phyloP scores from a whole-genome alignment of 1,284 basidiomycete genomes.

The Pseudozyma pruni region DNA sequence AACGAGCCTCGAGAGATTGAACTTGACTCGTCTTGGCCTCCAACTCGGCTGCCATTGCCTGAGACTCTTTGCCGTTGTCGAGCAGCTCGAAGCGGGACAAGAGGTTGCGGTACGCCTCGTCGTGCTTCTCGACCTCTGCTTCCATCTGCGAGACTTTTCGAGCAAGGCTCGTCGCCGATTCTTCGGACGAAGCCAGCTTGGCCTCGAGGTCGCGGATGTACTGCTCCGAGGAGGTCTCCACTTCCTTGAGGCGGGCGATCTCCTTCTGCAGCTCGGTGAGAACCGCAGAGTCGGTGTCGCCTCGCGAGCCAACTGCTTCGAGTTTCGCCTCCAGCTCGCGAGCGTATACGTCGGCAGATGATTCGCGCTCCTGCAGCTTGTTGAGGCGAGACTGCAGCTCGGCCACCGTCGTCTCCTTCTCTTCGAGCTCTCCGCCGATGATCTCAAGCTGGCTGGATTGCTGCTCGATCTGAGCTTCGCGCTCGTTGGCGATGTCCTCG shows the following conservation, averaged over 20 bases:
- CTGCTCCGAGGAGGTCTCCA: constrained; percentile 77
- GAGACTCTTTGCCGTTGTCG: constrained; percentile 70
- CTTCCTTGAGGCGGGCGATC: constrained; percentile 79
- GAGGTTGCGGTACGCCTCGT: constrained; percentile 76
- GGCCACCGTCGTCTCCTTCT: constrained; percentile 81
- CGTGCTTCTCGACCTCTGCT: constrained; percentile 77
- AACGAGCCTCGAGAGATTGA: constrained; percentile 76
- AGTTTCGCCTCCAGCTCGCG: constrained; percentile 90
- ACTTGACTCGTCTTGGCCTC: constrained; percentile 82
- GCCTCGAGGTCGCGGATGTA: constrained; percentile 92
- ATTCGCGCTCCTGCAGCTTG: constrained; percentile 87
- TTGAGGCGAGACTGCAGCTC: constrained; percentile 82
- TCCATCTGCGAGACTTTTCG: constrained; percentile 82
- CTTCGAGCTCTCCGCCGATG: constrained; percentile 76
- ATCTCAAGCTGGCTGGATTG: constrained; percentile 69
- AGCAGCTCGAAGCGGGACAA: constrained; percentile 77
- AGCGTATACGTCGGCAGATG: constrained; percentile 91
- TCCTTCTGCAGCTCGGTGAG: constrained; percentile 85
- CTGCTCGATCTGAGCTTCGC: constrained; percentile 79
- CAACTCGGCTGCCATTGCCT: constrained; percentile 74
- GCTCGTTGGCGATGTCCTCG: constrained; percentile 90
- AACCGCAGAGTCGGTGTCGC: constrained; percentile 78
- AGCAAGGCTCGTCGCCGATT: constrained; percentile 77
- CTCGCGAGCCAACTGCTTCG: constrained; percentile 81
- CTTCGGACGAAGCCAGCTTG: constrained; percentile 81